These are phyloP conservation scores for Cucurbita argyrosperma DNA, from an alignment of 306 rosid genomes.

Conservation along the genomic window DNA sequence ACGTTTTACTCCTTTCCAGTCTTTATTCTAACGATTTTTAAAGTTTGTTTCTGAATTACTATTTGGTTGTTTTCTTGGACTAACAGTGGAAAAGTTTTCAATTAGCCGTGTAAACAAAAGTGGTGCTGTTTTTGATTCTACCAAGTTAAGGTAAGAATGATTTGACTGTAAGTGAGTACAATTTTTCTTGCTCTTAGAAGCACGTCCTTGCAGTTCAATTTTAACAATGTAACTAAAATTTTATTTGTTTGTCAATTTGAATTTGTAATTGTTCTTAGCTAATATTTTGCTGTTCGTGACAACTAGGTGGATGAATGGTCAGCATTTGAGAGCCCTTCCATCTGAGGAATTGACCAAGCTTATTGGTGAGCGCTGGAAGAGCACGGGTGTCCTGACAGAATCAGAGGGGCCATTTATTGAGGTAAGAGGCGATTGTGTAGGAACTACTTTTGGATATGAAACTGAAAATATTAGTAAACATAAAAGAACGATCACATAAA, in stretches of 20 bases:
- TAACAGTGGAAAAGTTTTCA: slow-evolving; percentile 72
- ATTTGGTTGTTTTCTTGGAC: neutral
- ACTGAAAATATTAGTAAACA: neutral
- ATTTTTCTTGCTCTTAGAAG: neutral
- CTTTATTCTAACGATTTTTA: neutral
- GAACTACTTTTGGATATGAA: neutral
- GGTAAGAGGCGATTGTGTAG: slow-evolving; percentile 32
- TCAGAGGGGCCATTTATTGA: slow-evolving; percentile 54
- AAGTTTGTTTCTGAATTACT: neutral
- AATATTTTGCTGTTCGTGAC: neutral
- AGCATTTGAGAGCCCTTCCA: slow-evolving; percentile 63
- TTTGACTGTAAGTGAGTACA: neutral
- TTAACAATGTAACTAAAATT: neutral
- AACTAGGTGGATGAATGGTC: slow-evolving; percentile 96
- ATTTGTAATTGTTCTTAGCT: neutral
- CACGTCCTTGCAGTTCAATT: neutral
- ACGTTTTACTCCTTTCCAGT: neutral
- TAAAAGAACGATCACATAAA: neutral
- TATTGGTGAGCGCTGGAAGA: slow-evolving; percentile 67
- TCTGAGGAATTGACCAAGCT: slow-evolving; percentile 50
- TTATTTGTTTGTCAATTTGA: neutral
- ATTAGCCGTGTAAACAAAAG: slow-evolving; percentile 80
- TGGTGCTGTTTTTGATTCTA: slow-evolving; percentile 80
- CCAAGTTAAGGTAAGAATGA: slow-evolving; percentile 48
- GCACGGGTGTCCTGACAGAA: slow-evolving; percentile 41